These are phyloP conservation scores for Brassica napus DNA, from an alignment of 345 rosid genomes.

Conservation along the genomic window Da-Ae NC_063442.1:7919501-7920000, in stretches of 20 bases:
- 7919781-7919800: conserved; percentile 83
- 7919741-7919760: not conserved
- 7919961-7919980: conserved; percentile 51
- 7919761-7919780: conserved; percentile 65
- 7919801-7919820: conserved; percentile 72
- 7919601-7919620: conserved; percentile 83
- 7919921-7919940: not conserved
- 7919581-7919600: conserved; percentile 73
- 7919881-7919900: conserved; percentile 7
- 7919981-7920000: conserved; percentile 88
- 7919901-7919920: conserved; percentile 20
- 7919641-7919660: not conserved
- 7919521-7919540: conserved; percentile 45
- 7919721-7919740: not conserved
- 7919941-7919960: conserved; percentile 29
- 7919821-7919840: conserved; percentile 87
- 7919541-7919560: conserved; percentile 49
- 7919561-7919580: conserved; percentile 73
- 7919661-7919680: not conserved
- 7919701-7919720: not conserved
- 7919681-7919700: not conserved
- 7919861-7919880: conserved; percentile 54
- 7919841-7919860: conserved; percentile 87
- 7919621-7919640: conserved; percentile 85
- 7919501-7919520: conserved; percentile 40